Base-by-base conservation (phyloP, 257 asterid species). In the Cynanchum wilfordii region DNA sequence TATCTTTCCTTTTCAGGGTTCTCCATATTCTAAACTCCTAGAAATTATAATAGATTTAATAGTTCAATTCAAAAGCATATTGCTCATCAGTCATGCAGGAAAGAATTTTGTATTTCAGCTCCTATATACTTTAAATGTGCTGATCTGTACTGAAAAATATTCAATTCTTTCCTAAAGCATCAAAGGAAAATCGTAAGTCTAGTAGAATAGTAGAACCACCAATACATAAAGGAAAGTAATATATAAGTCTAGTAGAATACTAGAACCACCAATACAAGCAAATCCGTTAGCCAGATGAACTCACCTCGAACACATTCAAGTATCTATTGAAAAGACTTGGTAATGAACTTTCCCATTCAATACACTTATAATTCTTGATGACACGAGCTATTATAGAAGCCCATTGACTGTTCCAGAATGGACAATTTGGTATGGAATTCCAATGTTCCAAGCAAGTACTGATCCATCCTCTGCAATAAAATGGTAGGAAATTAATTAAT, bases 361-460 rank as follows among this genome's bases (percentile, higher is more conserved):
- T 82, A 80, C 75, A 83, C 77, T 75, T 82, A 78, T 82, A 86
- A 87, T 83, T 88, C 87, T 90, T 95, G 83, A 95, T 86, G 59
- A 95, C 91, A 79, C 99, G 98, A 66, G 99, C 96, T 73, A 91
- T 88, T 72, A 95, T 75, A 65, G 99, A 89, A 36, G 96, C 92
- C 99, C 99, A 95, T 82, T 95, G 99, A 80, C 96, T 83, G 86
- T 90, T 92, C 99, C 98, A 95, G 69, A 92, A 95, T 80, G 86
- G 98, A 82, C 96, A 88, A 80, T 89, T 92, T 73, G 99, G 96
- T 79, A 90, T 82, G 68, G 96, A 92, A 69, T 82, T 82, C 99
- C 98, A 95, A 78, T 86, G 92, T 51, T 77, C 85, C 70, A 95
- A 84, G 82, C 93, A 87, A 55, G 60, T 33, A 71, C 38, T 78